Percentiles rank a stretch among this genome's conserved stretches.
phyloP scores from a whole-genome alignment of 257 asterid genomes.

The Solanum dulcamara region DNA sequence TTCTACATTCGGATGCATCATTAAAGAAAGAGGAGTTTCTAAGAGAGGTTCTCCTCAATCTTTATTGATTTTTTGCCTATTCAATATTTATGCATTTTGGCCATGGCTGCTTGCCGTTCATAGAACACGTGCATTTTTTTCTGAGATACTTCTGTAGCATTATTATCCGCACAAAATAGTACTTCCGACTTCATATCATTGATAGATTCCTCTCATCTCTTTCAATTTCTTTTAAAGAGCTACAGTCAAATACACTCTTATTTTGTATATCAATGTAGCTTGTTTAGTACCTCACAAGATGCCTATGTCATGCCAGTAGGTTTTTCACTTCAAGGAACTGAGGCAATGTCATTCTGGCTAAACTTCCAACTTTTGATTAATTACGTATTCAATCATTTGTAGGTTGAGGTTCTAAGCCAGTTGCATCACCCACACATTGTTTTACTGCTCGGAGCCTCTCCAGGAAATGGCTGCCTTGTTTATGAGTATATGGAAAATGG shows the following conservation, averaged over 20 bases:
- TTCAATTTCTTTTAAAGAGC: not conserved
- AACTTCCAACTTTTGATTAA: not conserved
- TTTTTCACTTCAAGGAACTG: not conserved
- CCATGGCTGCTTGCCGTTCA: not conserved
- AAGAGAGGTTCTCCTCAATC: conserved; percentile 49
- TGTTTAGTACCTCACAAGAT: not conserved
- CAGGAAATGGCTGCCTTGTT: conserved; percentile 65
- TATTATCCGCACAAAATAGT: not conserved
- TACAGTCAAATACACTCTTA: not conserved
- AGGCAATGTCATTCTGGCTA: not conserved
- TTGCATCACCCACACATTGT: conserved; percentile 73
- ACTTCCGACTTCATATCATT: not conserved
- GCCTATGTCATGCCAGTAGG: not conserved
- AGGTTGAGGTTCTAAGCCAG: conserved; percentile 86
- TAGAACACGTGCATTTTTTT: not conserved
- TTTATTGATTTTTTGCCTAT: not conserved
- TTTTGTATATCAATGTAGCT: not conserved
- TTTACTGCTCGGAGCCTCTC: conserved; percentile 78
- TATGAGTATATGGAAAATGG: conserved; percentile 88
- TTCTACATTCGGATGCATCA: conserved; percentile 45
- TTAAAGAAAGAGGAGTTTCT: conserved; percentile 61
- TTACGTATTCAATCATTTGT: not conserved
- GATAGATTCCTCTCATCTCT: not conserved
- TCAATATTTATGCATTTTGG: not conserved
- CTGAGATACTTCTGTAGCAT: not conserved